Conservation (phyloP, 345 rosid species). For the Luvunga scandens region DNA sequence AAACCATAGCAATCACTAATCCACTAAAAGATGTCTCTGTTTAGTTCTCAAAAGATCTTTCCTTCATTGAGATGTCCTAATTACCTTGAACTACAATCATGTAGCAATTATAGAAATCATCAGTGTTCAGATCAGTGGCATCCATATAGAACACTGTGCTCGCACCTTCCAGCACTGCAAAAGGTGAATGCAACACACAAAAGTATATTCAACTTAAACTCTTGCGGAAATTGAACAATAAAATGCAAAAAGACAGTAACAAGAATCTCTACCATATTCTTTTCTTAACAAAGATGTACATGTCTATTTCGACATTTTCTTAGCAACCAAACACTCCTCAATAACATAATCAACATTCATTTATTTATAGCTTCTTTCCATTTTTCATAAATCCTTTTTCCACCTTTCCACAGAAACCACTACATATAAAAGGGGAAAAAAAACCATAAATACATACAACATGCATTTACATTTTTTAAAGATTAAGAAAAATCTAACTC, state of each 20-base stretch:
- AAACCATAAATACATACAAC: neutral
- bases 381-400: neutral
- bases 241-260: neutral
- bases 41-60: neutral
- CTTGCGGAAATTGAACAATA: neutral
- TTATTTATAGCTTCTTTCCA: neutral
- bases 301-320: conserved; percentile 5
- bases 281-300: neutral
- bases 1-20: neutral
- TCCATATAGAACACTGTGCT: conserved; percentile 71
- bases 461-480: too few relatives aligned
- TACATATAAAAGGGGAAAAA: neutral
- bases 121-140: conserved; percentile 37
- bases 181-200: neutral
- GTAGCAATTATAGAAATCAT: conserved; percentile 58
- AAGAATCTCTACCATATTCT: neutral
- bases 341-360: neutral
- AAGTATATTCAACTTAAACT: neutral
- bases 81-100: conserved; percentile 80
- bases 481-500: too few relatives aligned
- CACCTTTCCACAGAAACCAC: neutral
- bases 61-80: neutral
- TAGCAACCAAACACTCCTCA: conserved; percentile 14
- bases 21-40: neutral
- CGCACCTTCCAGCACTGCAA: conserved; percentile 76